A percentile compares a stretch with the other conserved stretches of the same genome.
These are phyloP conservation scores for Veloboletus limbatus DNA, from an alignment of 1,284 basidiomycete species.

Conservation along the genomic window DNA sequence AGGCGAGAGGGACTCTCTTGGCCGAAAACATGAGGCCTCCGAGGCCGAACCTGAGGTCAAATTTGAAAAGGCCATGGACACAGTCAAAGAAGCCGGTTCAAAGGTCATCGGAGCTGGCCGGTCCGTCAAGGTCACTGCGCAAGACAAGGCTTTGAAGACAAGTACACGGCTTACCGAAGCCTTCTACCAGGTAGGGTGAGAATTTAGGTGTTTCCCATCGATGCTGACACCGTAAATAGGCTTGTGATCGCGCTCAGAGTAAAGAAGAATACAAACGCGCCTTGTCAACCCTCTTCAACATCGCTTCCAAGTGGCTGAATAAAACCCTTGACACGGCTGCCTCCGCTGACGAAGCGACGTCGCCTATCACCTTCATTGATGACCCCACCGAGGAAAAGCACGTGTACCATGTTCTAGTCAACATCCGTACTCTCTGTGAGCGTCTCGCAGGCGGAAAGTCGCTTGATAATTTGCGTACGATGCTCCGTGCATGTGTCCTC, in stretches of 20 bases:
- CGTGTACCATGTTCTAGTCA: slow-evolving; percentile 46
- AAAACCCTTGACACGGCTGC: slow-evolving; percentile 49
- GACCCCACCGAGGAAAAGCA: slow-evolving; percentile 59
- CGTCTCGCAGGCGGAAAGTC: slow-evolving; percentile 47
- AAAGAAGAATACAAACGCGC: slow-evolving; percentile 55
- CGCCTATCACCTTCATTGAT: slow-evolving; percentile 52
- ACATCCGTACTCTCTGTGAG: slow-evolving; percentile 46
- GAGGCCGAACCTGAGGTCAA: slow-evolving; percentile 42
- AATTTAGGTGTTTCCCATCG: neutral
- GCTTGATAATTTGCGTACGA: slow-evolving; percentile 42
- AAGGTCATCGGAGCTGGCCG: slow-evolving; percentile 54
- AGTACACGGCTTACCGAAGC: slow-evolving; percentile 45
- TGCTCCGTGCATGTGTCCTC: slow-evolving; percentile 40
- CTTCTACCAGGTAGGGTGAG: slow-evolving; percentile 45
- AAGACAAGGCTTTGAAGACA: slow-evolving; percentile 45
- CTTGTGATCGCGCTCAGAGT: slow-evolving; percentile 58
- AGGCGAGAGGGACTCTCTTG: slow-evolving; percentile 55
- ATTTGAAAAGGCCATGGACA: slow-evolving; percentile 66
- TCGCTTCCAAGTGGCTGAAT: slow-evolving; percentile 55
- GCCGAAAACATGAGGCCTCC: slow-evolving; percentile 46
- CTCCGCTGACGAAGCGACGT: slow-evolving; percentile 37
- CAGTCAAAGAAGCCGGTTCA: slow-evolving; percentile 53
- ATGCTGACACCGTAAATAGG: slow-evolving; percentile 35
- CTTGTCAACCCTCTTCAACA: slow-evolving; percentile 52
- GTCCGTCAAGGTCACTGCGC: slow-evolving; percentile 36